Evolutionary conservation across 306 rosid species (phyloP), one percentile per base, ranked within the genome.

Genomic region (Parietaria judaica): DNA sequence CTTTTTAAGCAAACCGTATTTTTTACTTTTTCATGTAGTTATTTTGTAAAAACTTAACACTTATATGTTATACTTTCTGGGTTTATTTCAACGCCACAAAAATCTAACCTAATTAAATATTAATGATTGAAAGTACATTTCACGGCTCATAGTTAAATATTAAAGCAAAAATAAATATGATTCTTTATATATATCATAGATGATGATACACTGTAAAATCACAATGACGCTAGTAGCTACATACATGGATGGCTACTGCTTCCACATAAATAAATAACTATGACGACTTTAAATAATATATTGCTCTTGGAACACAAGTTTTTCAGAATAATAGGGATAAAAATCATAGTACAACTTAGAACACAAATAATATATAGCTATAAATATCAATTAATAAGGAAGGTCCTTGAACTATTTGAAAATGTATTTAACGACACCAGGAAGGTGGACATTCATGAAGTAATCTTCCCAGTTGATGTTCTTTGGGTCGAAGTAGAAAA

Each of bases 381-480:
- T 34, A 5, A 35, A 31, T 31, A 55, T 6, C 17, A 58, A 10
- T 36, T 35, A 41, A 41, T 41, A 3, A n/a, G 15, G 14, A 11
- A 58, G 47, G 47, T 37, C 46, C 66, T 63, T 54, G 14, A 45
- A 53, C 87, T 78, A 87, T 81, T 84, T 86, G 47, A 81, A 63
- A 35, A 81, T 79, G 63, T 90, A 75, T 64, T 81, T 85, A 41
- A 83, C 76, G 5, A 80, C 51, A 11, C 97, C 88, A 54, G 84
- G 70, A 31, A 87, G 12, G 61, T 90, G 95, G 54, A 60, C 36
- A 44, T 75, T 83, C 60, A 81, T 1, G 63, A 85, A 72, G 72
- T 90, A 87, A 12, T 87, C 85, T 0, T 90, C 94, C 97, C 96
- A 90, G 7, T 87, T 72, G 44, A 90, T 74, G 11, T 43, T 12